Conservation (phyloP, 306 rosid genomes). For the Bauhinia variegata region DNA sequence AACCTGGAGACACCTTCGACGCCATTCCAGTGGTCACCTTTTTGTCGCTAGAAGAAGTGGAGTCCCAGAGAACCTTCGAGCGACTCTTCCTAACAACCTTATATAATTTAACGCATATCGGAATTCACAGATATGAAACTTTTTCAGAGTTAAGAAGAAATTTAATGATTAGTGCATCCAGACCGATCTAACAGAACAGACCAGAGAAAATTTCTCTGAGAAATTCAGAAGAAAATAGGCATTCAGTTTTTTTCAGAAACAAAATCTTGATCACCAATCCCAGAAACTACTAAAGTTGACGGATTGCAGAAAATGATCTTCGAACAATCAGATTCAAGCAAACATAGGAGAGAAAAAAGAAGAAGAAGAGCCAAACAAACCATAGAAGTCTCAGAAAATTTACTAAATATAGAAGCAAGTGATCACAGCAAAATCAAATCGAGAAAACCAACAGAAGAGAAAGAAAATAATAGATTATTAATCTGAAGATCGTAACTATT, state of each 20-base stretch:
- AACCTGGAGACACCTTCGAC: slow-evolving; percentile 38
- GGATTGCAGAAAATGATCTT: neutral
- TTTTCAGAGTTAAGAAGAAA: too few relatives aligned
- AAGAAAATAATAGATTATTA: neutral
- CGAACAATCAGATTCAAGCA: neutral
- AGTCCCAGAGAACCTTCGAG: slow-evolving; percentile 58
- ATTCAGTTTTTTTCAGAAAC: neutral
- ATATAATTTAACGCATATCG: slow-evolving; percentile 21
- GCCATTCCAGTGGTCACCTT: slow-evolving; percentile 24
- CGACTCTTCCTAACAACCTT: slow-evolving; percentile 72
- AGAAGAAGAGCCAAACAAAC: neutral
- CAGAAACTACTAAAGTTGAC: too few relatives aligned
- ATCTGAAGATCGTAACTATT: neutral
- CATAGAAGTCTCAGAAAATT: neutral
- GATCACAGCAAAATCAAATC: neutral
- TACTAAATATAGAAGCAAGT: neutral
- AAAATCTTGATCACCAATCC: neutral
- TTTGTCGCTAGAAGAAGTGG: slow-evolving; percentile 42
- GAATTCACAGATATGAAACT: slow-evolving; percentile 11
- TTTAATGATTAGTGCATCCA: too few relatives aligned
- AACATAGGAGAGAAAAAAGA: too few relatives aligned
- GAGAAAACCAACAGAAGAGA: neutral
- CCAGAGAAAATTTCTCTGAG: neutral
- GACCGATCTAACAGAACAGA: slow-evolving; percentile 17
- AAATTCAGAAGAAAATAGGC: neutral